Percentiles rank a stretch among this genome's conserved stretches.
phyloP scores from a whole-genome alignment of 75 land plant genomes.

The Ceratopteris richardii region DNA sequence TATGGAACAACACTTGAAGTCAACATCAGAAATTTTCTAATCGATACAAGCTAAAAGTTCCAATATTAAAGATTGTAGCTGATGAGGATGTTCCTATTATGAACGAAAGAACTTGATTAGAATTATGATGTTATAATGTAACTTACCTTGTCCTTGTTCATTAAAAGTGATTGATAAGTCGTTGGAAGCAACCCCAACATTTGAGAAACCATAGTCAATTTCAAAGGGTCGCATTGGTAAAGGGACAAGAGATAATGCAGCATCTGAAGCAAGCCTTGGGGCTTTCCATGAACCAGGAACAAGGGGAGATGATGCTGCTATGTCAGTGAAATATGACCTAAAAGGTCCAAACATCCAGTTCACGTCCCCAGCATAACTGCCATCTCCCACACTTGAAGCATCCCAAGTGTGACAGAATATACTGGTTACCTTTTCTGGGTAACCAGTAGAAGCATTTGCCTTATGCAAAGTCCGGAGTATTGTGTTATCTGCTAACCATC shows the following conservation, averaged over 20 bases:
- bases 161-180: slow-evolving; percentile 11
- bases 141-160: slow-evolving; percentile 11
- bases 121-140: no score
- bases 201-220: slow-evolving; percentile 22
- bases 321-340: slow-evolving; percentile 7
- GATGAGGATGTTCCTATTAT: no score
- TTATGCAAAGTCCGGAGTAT: slow-evolving; percentile 12
- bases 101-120: no score
- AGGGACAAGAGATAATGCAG: slow-evolving; percentile 2
- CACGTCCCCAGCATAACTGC: slow-evolving; percentile 16
- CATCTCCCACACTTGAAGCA: slow-evolving; percentile 12
- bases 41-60: no score
- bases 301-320: slow-evolving; percentile 13
- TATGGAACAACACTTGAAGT: no score
- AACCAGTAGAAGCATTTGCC: background rate
- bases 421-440: slow-evolving; percentile 14
- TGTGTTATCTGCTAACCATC: slow-evolving; percentile 19
- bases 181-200: slow-evolving; percentile 7
- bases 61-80: no score
- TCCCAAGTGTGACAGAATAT: slow-evolving; percentile 22
- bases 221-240: slow-evolving; percentile 14
- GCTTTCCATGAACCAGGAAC: slow-evolving; percentile 13
- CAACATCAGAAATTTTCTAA: no score
- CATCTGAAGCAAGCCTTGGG: slow-evolving; percentile 6
- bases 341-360: slow-evolving; percentile 23